These are phyloP conservation scores for Plasmodium malariae DNA, from an alignment of 169 alveolate species.

Conservation along the genomic window DNA sequence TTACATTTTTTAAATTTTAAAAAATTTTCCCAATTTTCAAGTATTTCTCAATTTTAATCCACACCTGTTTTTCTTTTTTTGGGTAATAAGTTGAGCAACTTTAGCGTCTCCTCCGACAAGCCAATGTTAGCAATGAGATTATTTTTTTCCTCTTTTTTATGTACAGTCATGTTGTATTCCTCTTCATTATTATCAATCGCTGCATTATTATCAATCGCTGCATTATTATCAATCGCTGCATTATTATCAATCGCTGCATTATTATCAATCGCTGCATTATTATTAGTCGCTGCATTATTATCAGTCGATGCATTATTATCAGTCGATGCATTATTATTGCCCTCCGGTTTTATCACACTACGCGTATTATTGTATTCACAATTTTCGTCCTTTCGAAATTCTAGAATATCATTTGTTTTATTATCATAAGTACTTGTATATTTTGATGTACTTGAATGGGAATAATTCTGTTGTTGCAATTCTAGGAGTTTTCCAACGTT, in stretches of 20 bases:
- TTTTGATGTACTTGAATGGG: constrained; percentile 9
- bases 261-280: not conserved
- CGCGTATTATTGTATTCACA: not conserved
- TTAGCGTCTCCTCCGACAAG: constrained; percentile 66
- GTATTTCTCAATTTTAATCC: not conserved
- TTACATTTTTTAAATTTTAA: not conserved
- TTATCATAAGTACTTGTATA: constrained; percentile 6
- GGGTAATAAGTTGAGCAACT: constrained; percentile 59
- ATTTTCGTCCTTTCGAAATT: constrained; percentile 31
- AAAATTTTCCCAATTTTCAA: no score
- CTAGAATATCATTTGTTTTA: constrained; percentile 27
- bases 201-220: not conserved
- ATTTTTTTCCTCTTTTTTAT: constrained; percentile 49
- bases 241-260: not conserved
- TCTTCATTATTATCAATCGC: constrained; percentile 11
- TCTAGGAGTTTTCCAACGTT: constrained; percentile 36
- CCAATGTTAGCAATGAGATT: constrained; percentile 58
- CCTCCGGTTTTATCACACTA: not conserved
- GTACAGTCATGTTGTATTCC: constrained; percentile 1
- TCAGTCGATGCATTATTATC: not conserved
- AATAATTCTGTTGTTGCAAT: constrained; percentile 20
- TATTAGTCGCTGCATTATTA: not conserved
- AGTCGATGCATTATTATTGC: not conserved
- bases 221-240: not conserved
- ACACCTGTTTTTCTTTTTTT: constrained; percentile 49